Base-by-base conservation (phyloP, 2,329 filamentous ascomycete genomes). In the Curvularia sp. region DNA sequence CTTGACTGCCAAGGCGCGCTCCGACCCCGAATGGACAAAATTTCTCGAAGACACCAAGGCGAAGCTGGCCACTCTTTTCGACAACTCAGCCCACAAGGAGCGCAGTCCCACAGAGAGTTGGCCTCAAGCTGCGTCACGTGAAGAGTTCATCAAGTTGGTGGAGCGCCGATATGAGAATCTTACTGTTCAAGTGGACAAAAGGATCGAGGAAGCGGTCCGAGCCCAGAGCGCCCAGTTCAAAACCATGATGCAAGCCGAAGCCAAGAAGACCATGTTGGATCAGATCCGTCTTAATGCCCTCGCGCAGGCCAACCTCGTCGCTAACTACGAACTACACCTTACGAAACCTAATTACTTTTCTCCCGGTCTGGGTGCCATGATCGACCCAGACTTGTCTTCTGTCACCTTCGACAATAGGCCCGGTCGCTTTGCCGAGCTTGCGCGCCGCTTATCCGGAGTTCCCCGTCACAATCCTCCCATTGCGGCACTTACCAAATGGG, bases 281-380 rank as follows among this genome's bases (percentile, higher is more conserved):
- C 63, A 70, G 32, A 65, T 74, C 32, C 72, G 68, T 12, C 60
- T 75, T 9, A 63, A 73, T 21, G 69, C 68, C 49, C 70, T 71
- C 51, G 76, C 66, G n/a, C 59, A 71, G 34, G 67, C 67, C 55
- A 75, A 71, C 52, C 61, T 76, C 5, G 53, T 73, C 41, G 65
- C 68, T 34, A 77, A 75, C 53, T 66, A 68, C 38, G 70, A 76
- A 39, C 55, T 73, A 28, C 65, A 68, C 12, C 61, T 80, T 18
- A 68, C 70, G 41, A 71, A 74, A 42, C 80, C 93, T 76, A 97
- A 97, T 79, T 93, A 88, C 78, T 89, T 97, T 67, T 83, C 84
- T 3, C 69, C 78, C 1, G 86, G 86, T 4, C 78, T 87, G 18
- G 92, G 91, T 5, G 91, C 91, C 1, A 67, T 82, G 1, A 78